Percentiles rank a stretch among this genome's conserved stretches.
These are phyloP conservation scores for Kazachstania kunashirensis DNA, from an alignment of 805 yeast genomes.

Conservation along the genomic window DNA sequence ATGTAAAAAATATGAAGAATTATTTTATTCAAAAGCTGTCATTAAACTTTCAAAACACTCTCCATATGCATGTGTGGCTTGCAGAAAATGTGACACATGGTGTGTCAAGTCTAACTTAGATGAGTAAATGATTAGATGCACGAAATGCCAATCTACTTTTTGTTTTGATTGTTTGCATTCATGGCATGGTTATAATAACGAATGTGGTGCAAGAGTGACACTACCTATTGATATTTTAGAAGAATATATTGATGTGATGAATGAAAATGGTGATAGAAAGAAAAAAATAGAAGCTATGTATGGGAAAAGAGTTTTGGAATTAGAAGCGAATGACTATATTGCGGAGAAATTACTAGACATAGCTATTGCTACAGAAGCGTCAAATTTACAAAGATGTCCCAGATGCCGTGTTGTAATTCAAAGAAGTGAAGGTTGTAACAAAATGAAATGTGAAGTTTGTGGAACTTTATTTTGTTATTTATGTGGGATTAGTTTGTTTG, in stretches of 20 bases:
- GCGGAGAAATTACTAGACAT: slow-evolving; percentile 41
- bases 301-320: slow-evolving; percentile 36
- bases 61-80: slow-evolving; percentile 40
- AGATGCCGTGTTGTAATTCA: slow-evolving; percentile 41
- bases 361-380: slow-evolving; percentile 34
- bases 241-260: slow-evolving; percentile 27
- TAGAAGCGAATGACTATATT: slow-evolving; percentile 36
- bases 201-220: slow-evolving; percentile 34
- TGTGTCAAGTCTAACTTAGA: slow-evolving; percentile 39
- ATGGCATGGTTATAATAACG: slow-evolving; percentile 48
- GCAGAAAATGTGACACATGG: slow-evolving; percentile 44
- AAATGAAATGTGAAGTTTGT: slow-evolving; percentile 48
- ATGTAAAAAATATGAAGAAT: slow-evolving; percentile 32
- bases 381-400: slow-evolving; percentile 43
- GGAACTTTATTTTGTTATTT: slow-evolving; percentile 41
- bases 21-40: slow-evolving; percentile 34
- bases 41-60: slow-evolving; percentile 36
- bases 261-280: slow-evolving; percentile 26
- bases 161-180: slow-evolving; percentile 49
- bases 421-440: slow-evolving; percentile 54
- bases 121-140: slow-evolving; percentile 41
- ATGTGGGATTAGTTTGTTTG: slow-evolving; percentile 37
- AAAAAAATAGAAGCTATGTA: slow-evolving; percentile 33
- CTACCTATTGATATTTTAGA: slow-evolving; percentile 27
- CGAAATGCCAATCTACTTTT: slow-evolving; percentile 42